Evolutionary conservation across 305 asterid species (phyloP).

Genomic region (Petunia hybrid): DNA sequence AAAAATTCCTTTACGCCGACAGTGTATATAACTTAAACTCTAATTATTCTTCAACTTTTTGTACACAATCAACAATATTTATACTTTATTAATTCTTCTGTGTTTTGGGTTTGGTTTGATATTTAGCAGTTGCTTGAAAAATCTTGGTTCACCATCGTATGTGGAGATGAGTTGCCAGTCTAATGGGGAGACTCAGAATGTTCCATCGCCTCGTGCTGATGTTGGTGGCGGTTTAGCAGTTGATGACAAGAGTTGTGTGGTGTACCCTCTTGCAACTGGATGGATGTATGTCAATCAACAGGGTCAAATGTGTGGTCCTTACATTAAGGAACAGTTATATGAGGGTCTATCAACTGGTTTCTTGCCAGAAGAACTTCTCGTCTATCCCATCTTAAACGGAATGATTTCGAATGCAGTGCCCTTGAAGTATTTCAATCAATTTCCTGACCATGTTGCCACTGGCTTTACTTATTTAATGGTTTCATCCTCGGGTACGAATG

Average conservation of each 20-base stretch:
- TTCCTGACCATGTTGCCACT: conserved; percentile 82
- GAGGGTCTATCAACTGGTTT: conserved; percentile 87
- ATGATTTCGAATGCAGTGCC: conserved; percentile 71
- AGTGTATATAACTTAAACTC: not conserved
- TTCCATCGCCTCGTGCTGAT: conserved; percentile 40
- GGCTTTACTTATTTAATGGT: conserved; percentile 70
- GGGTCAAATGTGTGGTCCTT: conserved; percentile 96
- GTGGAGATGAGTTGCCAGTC: conserved; percentile 57
- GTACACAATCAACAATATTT: not conserved
- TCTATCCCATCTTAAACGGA: conserved; percentile 83
- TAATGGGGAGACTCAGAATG: conserved; percentile 48
- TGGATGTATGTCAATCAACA: conserved; percentile 95
- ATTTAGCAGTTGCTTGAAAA: conserved; percentile 36
- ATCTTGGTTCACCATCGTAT: conserved; percentile 37
- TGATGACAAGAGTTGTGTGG: conserved; percentile 40
- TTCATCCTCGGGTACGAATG: conserved; percentile 41
- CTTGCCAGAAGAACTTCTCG: conserved; percentile 78
- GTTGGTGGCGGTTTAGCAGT: conserved; percentile 43
- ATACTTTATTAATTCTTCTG: not conserved
- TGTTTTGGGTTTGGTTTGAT: not conserved
- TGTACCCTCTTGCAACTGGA: conserved; percentile 59
- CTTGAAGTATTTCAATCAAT: conserved; percentile 72
- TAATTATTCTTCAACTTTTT: not conserved
- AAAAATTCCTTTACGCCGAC: too few relatives aligned
- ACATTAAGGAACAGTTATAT: conserved; percentile 79